Evolutionary conservation across 495 filamentous ascomycete genomes (phyloP).

Genomic region (Thermothielavioides terrestris): DNA sequence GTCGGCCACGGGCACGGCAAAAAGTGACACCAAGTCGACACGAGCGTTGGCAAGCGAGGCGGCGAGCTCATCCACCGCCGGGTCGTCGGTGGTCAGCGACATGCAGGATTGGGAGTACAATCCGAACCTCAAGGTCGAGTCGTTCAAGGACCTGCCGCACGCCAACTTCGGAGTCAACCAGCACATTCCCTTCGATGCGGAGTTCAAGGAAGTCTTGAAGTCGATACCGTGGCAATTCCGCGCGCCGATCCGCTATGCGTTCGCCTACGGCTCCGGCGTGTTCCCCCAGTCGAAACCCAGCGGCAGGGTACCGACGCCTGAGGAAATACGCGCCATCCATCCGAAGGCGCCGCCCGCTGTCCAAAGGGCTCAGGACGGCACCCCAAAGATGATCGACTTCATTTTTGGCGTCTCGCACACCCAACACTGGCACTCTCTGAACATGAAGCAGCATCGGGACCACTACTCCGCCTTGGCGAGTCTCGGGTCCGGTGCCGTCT

Average conservation of each 20-base stretch:
- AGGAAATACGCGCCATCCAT: slow-evolving; percentile 53
- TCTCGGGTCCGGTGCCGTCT: slow-evolving; percentile 74
- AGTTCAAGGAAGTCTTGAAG: slow-evolving; percentile 84
- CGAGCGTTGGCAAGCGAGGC: slow-evolving; percentile 21
- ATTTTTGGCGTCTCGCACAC: slow-evolving; percentile 93
- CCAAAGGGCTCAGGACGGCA: slow-evolving; percentile 69
- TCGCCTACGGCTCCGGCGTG: slow-evolving; percentile 95
- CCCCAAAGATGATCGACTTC: slow-evolving; percentile 95
- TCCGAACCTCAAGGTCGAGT: slow-evolving; percentile 61
- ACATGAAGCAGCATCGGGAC: slow-evolving; percentile 76
- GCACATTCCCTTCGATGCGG: slow-evolving; percentile 85
- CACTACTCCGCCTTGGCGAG: slow-evolving; percentile 87
- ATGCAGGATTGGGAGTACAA: slow-evolving; percentile 67
- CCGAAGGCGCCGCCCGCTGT: slow-evolving; percentile 70
- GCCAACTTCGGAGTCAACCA: slow-evolving; percentile 90
- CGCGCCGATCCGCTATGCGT: slow-evolving; percentile 88
- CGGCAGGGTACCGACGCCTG: slow-evolving; percentile 40
- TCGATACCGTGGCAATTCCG: slow-evolving; percentile 88
- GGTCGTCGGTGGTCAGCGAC: slow-evolving; percentile 27
- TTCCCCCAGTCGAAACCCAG: slow-evolving; percentile 63
- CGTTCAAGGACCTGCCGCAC: slow-evolving; percentile 80
- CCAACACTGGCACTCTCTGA: slow-evolving; percentile 94
- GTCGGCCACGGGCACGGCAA: slow-evolving; percentile 12
- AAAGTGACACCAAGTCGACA: slow-evolving; percentile 19
- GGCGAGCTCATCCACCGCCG: slow-evolving; percentile 18